Conservation (phyloP, 2,329 filamentous ascomycete genomes). For the Pseudocercospora pini-densiflorae region DNA sequence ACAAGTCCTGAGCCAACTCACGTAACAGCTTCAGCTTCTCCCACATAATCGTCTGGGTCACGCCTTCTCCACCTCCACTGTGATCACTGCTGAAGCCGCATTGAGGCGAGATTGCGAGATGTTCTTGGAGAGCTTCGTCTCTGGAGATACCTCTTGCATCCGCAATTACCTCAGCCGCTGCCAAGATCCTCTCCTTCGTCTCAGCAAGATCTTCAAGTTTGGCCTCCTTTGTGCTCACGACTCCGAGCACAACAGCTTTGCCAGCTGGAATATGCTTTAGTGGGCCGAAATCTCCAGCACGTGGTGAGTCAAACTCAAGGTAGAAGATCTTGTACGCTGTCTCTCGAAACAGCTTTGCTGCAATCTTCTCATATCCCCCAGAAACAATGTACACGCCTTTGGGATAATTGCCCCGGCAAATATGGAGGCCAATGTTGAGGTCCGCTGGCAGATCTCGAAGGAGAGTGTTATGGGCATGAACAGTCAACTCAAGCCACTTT, state of each 20-base stretch:
- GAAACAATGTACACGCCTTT: constrained; percentile 50
- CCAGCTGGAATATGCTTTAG: constrained; percentile 48
- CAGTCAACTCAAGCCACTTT: constrained; percentile 68
- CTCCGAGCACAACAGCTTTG: constrained; percentile 52
- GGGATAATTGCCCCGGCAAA: constrained; percentile 62
- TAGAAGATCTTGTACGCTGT: constrained; percentile 39
- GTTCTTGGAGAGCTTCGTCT: constrained; percentile 70
- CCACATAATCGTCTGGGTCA: constrained; percentile 55
- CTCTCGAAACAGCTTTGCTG: constrained; percentile 39
- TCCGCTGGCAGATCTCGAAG: constrained; percentile 63
- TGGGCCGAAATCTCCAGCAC: constrained; percentile 52
- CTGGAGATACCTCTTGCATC: constrained; percentile 62
- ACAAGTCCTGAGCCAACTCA: constrained; percentile 72
- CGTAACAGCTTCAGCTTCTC: constrained; percentile 72
- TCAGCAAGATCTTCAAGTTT: constrained; percentile 50
- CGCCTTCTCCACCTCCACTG: constrained; percentile 57
- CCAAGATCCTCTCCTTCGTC: constrained; percentile 49
- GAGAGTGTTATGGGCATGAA: constrained; percentile 79
- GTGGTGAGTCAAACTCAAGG: constrained; percentile 50
- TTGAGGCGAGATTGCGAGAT: constrained; percentile 70
- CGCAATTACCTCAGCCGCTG: constrained; percentile 68
- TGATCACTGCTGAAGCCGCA: constrained; percentile 64
- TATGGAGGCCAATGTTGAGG: constrained; percentile 75
- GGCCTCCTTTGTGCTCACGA: constrained; percentile 53
- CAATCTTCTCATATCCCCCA: constrained; percentile 52